Base-by-base conservation (phyloP, 139 green algal genomes). In the Microglena sp. region DNA sequence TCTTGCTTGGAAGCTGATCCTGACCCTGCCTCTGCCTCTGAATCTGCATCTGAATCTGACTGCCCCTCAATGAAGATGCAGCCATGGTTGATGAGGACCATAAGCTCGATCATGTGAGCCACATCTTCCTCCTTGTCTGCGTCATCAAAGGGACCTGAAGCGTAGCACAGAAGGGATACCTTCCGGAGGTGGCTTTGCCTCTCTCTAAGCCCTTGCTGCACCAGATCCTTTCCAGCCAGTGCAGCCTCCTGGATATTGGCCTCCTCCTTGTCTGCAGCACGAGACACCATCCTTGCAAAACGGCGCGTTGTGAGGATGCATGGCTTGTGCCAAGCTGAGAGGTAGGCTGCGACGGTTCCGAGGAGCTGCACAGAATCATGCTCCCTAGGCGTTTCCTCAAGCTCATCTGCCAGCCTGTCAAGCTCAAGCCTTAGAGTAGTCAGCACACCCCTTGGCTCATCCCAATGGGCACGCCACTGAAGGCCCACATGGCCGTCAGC, bases 321-420 rank as follows among this genome's bases (percentile, higher is more conserved):
- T 32, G 43, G 29, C 24, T 29, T 4, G 46, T 68, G 29, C 62
- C 62, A 68, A 18, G 77, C 59, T 0, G 74, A 59, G 7, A 84
- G 67, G 70, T 76, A 84, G 3, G 70, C 60, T 5, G 70, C 71
- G 6, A 79, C 4, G 55, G 77, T 66, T 2, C 77, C 77, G 33
- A 84, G 70, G 29, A 81, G 55, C 57, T 77, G 45, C 50, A 81
- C 64, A 4, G 70, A 54, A 2, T 66, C 56, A 32, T 79, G 71
- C 24, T 79, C 70, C 0, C 70, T 40, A 1, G 59, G 70, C 46
- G 34, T 61, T 0, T 73, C 1, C 0, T 69, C 34, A 33, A 86
- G 71, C 71, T 81, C 64, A 4, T 58, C 68, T 2, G 73, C 66
- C 18, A 74, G 62, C 0, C 26, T 3, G 0, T 28, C 4, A 32